Percentiles rank a stretch among this genome's conserved stretches.
Evolutionary conservation across 352 stramenopile genomes (phyloP).

Genomic region (Pythium folliculosum): DNA sequence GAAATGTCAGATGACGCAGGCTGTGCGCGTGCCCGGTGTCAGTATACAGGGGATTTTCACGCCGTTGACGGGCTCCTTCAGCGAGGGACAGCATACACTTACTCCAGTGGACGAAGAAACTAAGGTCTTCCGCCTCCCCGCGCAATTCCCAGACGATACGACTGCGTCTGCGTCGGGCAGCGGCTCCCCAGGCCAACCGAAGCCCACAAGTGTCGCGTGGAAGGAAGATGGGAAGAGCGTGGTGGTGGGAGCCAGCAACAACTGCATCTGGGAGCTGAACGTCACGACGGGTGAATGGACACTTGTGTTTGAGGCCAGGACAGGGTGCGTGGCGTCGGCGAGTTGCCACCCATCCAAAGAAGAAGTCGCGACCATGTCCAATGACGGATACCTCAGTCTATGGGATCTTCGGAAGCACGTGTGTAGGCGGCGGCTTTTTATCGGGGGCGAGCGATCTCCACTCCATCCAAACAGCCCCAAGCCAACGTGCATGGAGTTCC

Average conservation of each 20-base stretch:
- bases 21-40: conserved; percentile 58
- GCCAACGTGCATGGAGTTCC: conserved; percentile 54
- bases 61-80: conserved; percentile 43
- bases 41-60: conserved; percentile 62
- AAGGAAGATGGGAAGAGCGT: conserved; percentile 54
- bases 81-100: conserved; percentile 52
- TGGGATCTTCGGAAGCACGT: conserved; percentile 52
- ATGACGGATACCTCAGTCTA: conserved; percentile 53
- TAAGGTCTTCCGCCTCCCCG: conserved; percentile 45
- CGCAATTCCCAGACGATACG: conserved; percentile 35
- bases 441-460: conserved; percentile 26
- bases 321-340: conserved; percentile 36
- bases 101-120: conserved; percentile 35
- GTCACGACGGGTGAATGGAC: conserved; percentile 45
- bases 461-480: conserved; percentile 24
- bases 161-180: background rate
- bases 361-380: conserved; percentile 49
- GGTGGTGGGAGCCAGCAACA: conserved; percentile 56
- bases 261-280: conserved; percentile 68
- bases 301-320: conserved; percentile 56
- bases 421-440: conserved; percentile 38
- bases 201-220: conserved; percentile 58
- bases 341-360: conserved; percentile 44
- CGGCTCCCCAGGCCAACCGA: conserved; percentile 22
- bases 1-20: conserved; percentile 50